These are phyloP conservation scores for Phytophthora sp. DNA, from an alignment of 352 stramenopile species.

Conservation along the genomic window DNA sequence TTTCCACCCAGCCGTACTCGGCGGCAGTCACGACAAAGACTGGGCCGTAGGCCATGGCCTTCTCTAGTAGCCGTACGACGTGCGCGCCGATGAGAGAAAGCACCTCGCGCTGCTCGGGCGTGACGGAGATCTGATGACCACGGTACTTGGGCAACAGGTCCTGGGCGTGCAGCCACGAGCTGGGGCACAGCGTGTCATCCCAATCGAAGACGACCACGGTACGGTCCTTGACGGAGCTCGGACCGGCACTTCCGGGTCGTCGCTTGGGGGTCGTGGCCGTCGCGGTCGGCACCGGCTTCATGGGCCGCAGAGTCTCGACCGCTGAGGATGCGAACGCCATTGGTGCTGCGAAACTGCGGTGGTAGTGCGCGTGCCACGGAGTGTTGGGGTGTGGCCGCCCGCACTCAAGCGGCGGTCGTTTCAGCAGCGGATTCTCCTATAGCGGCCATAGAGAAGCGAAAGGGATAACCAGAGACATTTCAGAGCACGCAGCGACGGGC, in stretches of 20 bases:
- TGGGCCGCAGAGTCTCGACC: constrained; percentile 52
- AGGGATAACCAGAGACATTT: constrained; percentile 34
- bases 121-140: constrained; percentile 71
- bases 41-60: constrained; percentile 77
- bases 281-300: constrained; percentile 25
- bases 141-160: constrained; percentile 82
- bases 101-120: constrained; percentile 59
- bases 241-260: neutral
- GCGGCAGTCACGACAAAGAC: constrained; percentile 89
- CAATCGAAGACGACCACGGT: constrained; percentile 90
- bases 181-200: constrained; percentile 90
- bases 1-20: constrained; percentile 86
- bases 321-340: constrained; percentile 57
- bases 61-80: constrained; percentile 68
- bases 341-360: neutral
- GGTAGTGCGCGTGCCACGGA: constrained; percentile 11
- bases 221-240: constrained; percentile 60
- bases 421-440: constrained; percentile 24
- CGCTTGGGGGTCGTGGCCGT: constrained; percentile 27
- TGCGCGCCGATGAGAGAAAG: constrained; percentile 67
- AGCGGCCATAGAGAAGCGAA: constrained; percentile 29
- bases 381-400: constrained; percentile 31
- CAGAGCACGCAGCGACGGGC: too few species aligned
- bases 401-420: constrained; percentile 21
- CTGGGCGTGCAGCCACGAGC: constrained; percentile 83